Conservation (phyloP, 306 rosid genomes). For the Glycine tomentella region DNA sequence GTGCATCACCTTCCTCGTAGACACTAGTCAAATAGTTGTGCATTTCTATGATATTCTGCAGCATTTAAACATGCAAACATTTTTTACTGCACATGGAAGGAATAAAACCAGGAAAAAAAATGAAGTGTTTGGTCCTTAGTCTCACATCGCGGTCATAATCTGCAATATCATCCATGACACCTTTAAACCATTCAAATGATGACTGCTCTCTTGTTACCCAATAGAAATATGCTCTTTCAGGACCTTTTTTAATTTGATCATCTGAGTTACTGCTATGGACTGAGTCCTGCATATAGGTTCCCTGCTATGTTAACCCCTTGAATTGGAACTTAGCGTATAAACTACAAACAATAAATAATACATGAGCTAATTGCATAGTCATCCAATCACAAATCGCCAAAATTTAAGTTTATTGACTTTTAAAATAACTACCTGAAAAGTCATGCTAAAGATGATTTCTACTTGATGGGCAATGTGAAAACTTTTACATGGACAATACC, state of each 20-base stretch:
- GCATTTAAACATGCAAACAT: constrained; percentile 37
- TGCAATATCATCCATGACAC: constrained; percentile 94
- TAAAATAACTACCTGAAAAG: neutral
- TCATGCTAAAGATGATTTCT: neutral
- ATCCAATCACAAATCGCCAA: neutral
- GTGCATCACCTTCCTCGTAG: constrained; percentile 91
- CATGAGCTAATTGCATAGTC: neutral
- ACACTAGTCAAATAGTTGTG: constrained; percentile 93
- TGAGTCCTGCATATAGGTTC: constrained; percentile 38
- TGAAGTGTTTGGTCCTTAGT: constrained; percentile 31
- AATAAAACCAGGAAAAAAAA: neutral
- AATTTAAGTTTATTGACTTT: neutral
- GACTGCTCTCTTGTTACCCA: constrained; percentile 97
- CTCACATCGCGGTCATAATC: constrained; percentile 79
- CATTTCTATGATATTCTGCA: constrained; percentile 90
- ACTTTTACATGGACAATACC: neutral
- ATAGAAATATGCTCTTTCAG: constrained; percentile 89
- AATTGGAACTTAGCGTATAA: too few relatives aligned
- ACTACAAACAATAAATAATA: neutral
- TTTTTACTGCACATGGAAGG: neutral
- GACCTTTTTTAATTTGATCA: constrained; percentile 48
- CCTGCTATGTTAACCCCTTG: too few relatives aligned
- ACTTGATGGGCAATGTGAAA: too few relatives aligned
- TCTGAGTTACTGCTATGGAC: neutral
- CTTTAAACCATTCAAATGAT: constrained; percentile 98